Percentiles rank a stretch among this genome's conserved stretches.
Conservation (phyloP, 2,329 filamentous ascomycete species). For the Neopestalotiopsis rosae region DNA sequence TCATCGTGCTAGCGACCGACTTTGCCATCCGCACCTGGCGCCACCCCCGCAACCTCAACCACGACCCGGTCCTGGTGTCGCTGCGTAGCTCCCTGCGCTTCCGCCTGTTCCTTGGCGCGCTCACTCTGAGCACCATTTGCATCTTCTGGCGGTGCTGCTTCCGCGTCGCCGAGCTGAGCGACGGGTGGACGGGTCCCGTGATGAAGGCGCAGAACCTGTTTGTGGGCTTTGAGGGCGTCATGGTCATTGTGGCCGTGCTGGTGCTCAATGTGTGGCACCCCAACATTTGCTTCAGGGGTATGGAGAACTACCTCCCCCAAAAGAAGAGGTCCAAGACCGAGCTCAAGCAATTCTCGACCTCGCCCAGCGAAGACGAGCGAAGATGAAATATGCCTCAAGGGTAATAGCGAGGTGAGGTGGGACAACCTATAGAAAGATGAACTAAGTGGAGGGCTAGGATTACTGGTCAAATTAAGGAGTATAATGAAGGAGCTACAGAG, state of each 20-base stretch:
- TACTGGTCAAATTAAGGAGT: too few species aligned
- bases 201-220: conserved; percentile 62
- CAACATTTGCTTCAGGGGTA: conserved; percentile 30
- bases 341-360: not conserved
- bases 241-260: conserved; percentile 53
- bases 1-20: conserved; percentile 55
- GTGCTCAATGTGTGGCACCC: conserved; percentile 53
- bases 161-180: conserved; percentile 68
- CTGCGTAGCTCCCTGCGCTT: conserved; percentile 52
- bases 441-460: not conserved
- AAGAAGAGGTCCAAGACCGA: conserved; percentile 2
- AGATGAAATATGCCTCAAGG: not conserved
- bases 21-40: conserved; percentile 51
- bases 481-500: too few species aligned
- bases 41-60: conserved; percentile 42
- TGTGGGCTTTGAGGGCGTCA: conserved; percentile 61
- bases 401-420: not conserved
- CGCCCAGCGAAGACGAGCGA: conserved; percentile 1
- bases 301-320: conserved; percentile 15
- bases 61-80: conserved; percentile 39
- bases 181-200: conserved; percentile 66
- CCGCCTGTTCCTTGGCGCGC: conserved; percentile 58
- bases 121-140: conserved; percentile 62
- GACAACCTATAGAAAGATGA: not conserved
- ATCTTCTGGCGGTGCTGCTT: conserved; percentile 71